These are phyloP conservation scores for Coemansia sp. DNA, from an alignment of 192 early-diverging fungal species.

Conservation along the genomic window DNA sequence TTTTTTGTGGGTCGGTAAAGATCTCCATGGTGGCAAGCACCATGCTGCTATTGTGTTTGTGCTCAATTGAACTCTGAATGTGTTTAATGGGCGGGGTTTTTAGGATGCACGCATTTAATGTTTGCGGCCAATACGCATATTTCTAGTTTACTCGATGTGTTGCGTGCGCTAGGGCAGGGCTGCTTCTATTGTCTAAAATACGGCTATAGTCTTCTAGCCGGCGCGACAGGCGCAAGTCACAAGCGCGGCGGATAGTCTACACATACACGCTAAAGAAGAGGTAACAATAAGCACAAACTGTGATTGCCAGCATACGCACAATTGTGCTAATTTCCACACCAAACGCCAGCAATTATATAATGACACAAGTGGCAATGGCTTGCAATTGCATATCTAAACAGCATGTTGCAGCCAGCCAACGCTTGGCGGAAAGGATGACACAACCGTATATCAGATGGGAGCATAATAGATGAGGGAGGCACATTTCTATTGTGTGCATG, in stretches of 20 bases:
- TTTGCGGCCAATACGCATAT: not conserved
- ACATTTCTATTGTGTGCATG: not conserved
- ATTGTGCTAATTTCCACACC: constrained; percentile 4
- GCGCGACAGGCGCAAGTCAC: not conserved
- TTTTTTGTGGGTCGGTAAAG: not conserved
- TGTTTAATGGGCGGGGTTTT: not conserved
- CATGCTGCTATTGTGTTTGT: not conserved
- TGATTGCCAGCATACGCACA: not conserved
- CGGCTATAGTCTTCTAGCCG: not conserved
- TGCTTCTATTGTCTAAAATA: no score
- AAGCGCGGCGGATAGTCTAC: not conserved
- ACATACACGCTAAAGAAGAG: not conserved
- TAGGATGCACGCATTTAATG: not conserved
- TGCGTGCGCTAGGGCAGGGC: not conserved
- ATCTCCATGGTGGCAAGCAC: not conserved
- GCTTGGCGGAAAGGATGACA: not conserved
- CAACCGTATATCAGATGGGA: not conserved
- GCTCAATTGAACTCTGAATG: not conserved
- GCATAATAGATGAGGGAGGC: not conserved
- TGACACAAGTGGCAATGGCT: not conserved
- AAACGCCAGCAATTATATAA: not conserved
- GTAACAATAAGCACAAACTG: not conserved
- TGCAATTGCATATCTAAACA: not conserved
- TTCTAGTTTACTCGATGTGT: not conserved
- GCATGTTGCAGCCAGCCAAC: no score